Evolutionary conservation across 192 early-diverging fungal genomes (phyloP), one percentile per base, ranked within the genome.

Genomic region (Linnemannia elongata): DNA sequence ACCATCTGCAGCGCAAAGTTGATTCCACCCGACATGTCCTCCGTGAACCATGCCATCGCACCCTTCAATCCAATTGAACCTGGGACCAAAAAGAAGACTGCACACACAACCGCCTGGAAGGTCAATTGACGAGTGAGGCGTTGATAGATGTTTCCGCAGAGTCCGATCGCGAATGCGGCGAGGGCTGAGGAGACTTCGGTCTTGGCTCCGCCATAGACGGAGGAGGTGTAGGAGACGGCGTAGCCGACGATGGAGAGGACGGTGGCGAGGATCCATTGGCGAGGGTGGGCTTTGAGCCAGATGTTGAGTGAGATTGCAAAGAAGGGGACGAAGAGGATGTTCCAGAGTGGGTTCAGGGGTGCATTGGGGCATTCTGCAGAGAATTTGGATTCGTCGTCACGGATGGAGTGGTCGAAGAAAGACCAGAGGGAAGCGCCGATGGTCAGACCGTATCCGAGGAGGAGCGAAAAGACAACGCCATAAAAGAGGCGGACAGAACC

Each of bases 401-500:
- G 54, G 7, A 33, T 54, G 24, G 85, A 70, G 66, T 89, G 89
- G 41, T 91, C 91, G 57, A 94, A 88, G 6, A 89, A 71, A 3
- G 79, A 88, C 78, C 90, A 92, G 38, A 94, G 72, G 38, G 88
- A 91, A 41, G 93, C 88, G 24, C 94, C 94, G 30, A 95, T 92
- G 4, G 93, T 90, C 27, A 96, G 89, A 68, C 96, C 96, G 75
- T 94, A 97, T 39, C 96, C 96, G 41, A 96, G 89, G 52, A 96
- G 83, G 55, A 97, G 92, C 33, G 95, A 95, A 30, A 92, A 95
- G 22, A 97, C 92, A 24, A 99, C 85, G 20, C 96, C 92, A 78
- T 95, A 95, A 41, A 98, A 94, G 74, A 98, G 89, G 6, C 97
- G 92, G 24, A 98, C 96, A 0, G 96, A 94, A 52, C 98, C 98